These are phyloP conservation scores for Candida mesenterica DNA, from an alignment of 1,139 yeast species.

Conservation along the genomic window DNA sequence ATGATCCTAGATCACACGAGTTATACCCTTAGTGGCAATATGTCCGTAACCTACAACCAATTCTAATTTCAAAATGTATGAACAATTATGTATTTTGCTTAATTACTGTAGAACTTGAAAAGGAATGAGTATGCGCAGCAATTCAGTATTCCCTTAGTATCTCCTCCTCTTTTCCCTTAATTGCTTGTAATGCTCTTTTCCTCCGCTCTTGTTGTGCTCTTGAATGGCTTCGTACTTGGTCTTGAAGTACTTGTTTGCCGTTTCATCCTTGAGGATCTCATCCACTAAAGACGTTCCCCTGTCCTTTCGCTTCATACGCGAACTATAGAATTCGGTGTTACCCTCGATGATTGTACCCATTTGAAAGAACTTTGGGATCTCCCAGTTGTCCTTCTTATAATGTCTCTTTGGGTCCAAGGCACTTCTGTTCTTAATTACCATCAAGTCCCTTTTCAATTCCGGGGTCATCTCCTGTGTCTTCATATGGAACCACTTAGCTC, in stretches of 20 bases:
- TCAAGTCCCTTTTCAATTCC: constrained; percentile 70
- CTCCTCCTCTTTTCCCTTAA: constrained; percentile 61
- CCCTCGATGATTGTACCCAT: constrained; percentile 88
- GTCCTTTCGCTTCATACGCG: constrained; percentile 67
- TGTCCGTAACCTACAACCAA: too few relatives aligned
- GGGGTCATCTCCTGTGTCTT: constrained; percentile 79
- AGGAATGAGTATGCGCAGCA: too few relatives aligned
- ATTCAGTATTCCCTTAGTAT: constrained; percentile 23
- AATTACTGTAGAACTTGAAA: too few relatives aligned
- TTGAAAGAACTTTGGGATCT: constrained; percentile 77
- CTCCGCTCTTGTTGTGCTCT: constrained; percentile 70
- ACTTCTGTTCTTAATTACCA: constrained; percentile 78
- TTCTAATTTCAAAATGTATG: too few relatives aligned
- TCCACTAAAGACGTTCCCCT: constrained; percentile 79
- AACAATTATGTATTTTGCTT: too few relatives aligned
- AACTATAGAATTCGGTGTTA: constrained; percentile 71
- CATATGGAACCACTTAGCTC: constrained; percentile 78
- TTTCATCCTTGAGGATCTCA: constrained; percentile 74
- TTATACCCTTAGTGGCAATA: too few relatives aligned
- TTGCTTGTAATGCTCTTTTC: constrained; percentile 65
- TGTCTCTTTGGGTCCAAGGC: constrained; percentile 95
- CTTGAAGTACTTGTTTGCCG: constrained; percentile 74
- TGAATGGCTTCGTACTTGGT: constrained; percentile 83
- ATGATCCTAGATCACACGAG: too few relatives aligned
- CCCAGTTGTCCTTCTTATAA: constrained; percentile 85